Conservation (phyloP, 1,284 basidiomycete species). For the Ganoderma lucidum region DNA sequence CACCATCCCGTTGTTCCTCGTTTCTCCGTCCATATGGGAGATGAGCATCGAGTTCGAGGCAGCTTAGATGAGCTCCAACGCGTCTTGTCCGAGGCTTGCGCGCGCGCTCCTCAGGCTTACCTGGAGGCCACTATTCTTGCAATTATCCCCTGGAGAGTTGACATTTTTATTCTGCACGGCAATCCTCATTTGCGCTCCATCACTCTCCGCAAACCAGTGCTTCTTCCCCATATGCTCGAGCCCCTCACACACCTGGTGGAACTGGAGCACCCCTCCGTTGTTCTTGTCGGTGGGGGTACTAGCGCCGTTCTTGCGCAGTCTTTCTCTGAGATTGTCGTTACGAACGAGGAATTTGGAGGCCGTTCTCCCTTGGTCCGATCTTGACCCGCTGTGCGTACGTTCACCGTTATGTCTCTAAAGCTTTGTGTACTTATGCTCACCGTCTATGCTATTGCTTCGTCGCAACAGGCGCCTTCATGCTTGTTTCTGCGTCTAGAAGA, state of each 20-base stretch:
- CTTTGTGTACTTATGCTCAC: too few relatives aligned
- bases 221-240: not conserved
- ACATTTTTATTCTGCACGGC: not conserved
- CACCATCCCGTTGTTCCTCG: not conserved
- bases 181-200: not conserved
- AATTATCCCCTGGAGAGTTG: not conserved
- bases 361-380: not conserved
- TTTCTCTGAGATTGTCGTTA: not conserved
- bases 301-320: too few relatives aligned
- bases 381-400: too few relatives aligned
- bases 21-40: not conserved
- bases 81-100: not conserved
- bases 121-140: not conserved
- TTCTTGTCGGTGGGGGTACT: not conserved
- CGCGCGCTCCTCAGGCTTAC: not conserved
- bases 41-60: not conserved
- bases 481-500: too few relatives aligned
- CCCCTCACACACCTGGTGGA: not conserved
- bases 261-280: not conserved
- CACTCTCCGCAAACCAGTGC: not conserved
- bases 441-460: too few relatives aligned
- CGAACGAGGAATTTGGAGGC: constrained; percentile 6
- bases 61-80: not conserved
- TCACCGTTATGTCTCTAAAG: too few relatives aligned
- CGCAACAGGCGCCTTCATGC: too few relatives aligned